Evolutionary conservation across 2,329 filamentous ascomycete genomes (phyloP).

Genomic region (Alternaria sp.): DNA sequence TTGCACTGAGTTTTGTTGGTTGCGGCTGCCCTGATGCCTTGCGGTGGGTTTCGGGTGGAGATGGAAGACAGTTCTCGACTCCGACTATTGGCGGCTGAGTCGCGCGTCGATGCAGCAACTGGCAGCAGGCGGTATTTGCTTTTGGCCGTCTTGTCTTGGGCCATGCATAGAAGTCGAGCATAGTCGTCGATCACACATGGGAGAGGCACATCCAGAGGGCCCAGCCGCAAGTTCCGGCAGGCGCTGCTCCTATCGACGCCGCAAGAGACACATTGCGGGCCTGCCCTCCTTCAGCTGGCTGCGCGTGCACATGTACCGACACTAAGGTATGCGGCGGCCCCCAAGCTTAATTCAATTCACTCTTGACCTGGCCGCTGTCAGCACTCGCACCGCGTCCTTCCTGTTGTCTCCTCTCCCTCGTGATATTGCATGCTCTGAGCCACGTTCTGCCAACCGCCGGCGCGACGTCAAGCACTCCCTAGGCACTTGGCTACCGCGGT

Average conservation of each 20-base stretch:
- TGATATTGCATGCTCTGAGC: slow-evolving; percentile 8
- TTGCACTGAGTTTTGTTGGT: neutral
- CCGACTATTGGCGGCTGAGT: neutral
- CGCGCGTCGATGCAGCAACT: neutral
- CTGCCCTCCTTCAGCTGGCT: slow-evolving; percentile 18
- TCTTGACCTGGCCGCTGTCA: neutral
- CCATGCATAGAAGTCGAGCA: neutral
- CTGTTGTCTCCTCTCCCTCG: neutral
- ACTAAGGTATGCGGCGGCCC: slow-evolving; percentile 25
- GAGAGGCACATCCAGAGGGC: neutral
- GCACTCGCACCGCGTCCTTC: neutral
- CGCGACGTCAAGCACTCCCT: slow-evolving; percentile 28
- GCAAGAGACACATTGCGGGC: slow-evolving; percentile 22
- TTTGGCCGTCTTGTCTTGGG: neutral
- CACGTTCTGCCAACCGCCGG: slow-evolving; percentile 21
- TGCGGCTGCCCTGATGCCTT: neutral
- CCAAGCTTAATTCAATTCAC: slow-evolving; percentile 12
- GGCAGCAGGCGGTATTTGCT: slow-evolving; percentile 4
- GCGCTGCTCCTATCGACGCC: slow-evolving; percentile 7
- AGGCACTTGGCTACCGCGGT: slow-evolving; percentile 24
- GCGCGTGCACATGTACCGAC: slow-evolving; percentile 25
- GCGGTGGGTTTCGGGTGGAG: neutral
- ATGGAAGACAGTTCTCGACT: neutral
- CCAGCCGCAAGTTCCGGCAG: slow-evolving; percentile 21
- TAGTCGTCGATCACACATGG: slow-evolving; percentile 2